phyloP scores from a whole-genome alignment of 2,329 filamentous ascomycete genomes.

The Fusarium sp. region DNA sequence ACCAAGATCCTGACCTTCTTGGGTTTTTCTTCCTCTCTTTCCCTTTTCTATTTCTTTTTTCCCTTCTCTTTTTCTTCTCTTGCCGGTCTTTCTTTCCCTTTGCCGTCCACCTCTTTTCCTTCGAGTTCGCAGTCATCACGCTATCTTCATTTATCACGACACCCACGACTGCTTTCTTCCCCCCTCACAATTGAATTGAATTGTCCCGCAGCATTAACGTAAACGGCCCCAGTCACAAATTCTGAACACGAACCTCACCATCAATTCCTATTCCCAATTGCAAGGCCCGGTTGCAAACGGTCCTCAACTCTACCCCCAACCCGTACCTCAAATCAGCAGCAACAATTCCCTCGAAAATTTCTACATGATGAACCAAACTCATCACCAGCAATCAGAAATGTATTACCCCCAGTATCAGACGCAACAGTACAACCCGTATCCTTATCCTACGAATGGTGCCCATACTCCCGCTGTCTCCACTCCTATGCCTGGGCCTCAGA shows the following conservation, averaged over 20 bases:
- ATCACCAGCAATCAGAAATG: slow-evolving; percentile 57
- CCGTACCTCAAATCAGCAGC: slow-evolving; percentile 43
- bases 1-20: slow-evolving; percentile 45
- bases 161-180: slow-evolving; percentile 62
- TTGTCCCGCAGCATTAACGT: slow-evolving; percentile 23
- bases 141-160: slow-evolving; percentile 61
- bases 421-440: slow-evolving; percentile 74
- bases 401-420: slow-evolving; percentile 86
- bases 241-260: slow-evolving; percentile 1
- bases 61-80: slow-evolving; percentile 43
- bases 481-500: slow-evolving; percentile 68
- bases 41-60: slow-evolving; percentile 48
- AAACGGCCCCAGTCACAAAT: slow-evolving; percentile 16
- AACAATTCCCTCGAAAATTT: not conserved
- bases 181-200: slow-evolving; percentile 50
- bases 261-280: slow-evolving; percentile 9
- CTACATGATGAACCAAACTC: slow-evolving; percentile 78
- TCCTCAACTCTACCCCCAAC: not conserved
- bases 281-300: not conserved
- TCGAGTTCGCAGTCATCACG: slow-evolving; percentile 60
- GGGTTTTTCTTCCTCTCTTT: slow-evolving; percentile 38
- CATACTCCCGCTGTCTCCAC: slow-evolving; percentile 75
- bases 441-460: slow-evolving; percentile 75
- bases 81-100: slow-evolving; percentile 38
- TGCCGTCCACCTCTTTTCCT: slow-evolving; percentile 51